Evolutionary conservation across 306 rosid genomes (phyloP).

Genomic region (Mucuna pruriens): DNA sequence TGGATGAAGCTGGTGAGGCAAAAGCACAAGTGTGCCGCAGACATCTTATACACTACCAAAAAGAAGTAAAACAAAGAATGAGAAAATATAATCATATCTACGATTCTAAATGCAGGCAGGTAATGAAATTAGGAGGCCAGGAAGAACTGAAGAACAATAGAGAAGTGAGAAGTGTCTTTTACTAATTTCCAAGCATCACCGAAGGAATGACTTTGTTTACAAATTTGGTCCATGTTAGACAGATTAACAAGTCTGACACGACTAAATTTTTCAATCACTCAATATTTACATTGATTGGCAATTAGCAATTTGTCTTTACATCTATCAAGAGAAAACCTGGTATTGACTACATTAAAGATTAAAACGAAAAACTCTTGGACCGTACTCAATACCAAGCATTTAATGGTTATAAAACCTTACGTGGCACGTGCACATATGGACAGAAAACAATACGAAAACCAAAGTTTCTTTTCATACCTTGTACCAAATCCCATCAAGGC

Average conservation of each 20-base stretch:
- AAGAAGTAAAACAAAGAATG: constrained; percentile 1
- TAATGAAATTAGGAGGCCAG: not conserved
- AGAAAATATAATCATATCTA: constrained; percentile 23
- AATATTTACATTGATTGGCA: not conserved
- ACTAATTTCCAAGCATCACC: constrained; percentile 14
- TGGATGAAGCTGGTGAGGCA: constrained; percentile 64
- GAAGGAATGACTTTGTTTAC: constrained; percentile 1
- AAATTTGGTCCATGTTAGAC: constrained; percentile 22
- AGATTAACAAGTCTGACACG: constrained; percentile 5
- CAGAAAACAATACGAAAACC: constrained; percentile 20
- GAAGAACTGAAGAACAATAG: constrained; percentile 25
- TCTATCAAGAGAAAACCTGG: constrained; percentile 8
- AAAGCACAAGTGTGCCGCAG: constrained; percentile 94
- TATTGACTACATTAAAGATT: not conserved
- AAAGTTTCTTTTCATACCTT: constrained; percentile 64
- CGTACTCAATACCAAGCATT: constrained; percentile 5
- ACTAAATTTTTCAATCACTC: constrained; percentile 6
- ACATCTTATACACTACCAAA: constrained; percentile 87
- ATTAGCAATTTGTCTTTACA: not conserved
- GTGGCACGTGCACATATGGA: not conserved
- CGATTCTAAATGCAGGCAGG: not conserved
- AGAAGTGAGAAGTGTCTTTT: not conserved
- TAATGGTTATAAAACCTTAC: not conserved
- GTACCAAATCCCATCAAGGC: constrained; percentile 96
- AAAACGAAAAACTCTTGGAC: not conserved